Conservation (phyloP, 2,329 filamentous ascomycete species). For the Blastomyces emzantsi region DNA sequence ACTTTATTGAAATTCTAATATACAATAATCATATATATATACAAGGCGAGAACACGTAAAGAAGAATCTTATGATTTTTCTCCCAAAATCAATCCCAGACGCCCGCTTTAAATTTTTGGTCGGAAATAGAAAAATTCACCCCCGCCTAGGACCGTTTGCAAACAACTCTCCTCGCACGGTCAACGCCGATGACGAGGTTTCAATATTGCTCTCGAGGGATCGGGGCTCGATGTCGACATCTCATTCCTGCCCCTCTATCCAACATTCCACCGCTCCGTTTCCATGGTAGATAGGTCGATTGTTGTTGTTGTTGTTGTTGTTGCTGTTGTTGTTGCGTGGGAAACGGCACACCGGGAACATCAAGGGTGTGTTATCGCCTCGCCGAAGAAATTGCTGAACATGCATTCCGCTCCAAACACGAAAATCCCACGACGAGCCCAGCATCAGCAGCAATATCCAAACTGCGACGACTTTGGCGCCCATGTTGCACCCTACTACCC, state of each 20-base stretch:
- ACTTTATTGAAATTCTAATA: constrained; percentile 1
- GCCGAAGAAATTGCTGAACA: not conserved
- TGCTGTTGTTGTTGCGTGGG: no score
- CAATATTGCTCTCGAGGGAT: not conserved
- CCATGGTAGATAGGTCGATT: not conserved
- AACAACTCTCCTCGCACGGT: not conserved
- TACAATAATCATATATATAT: constrained; percentile 4
- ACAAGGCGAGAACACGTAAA: not conserved
- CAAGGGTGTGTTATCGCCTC: no score
- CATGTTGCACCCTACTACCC: not conserved
- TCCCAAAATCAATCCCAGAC: not conserved
- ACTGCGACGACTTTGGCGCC: not conserved
- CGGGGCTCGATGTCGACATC: not conserved
- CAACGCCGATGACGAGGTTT: not conserved
- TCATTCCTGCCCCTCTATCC: not conserved
- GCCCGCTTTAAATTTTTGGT: not conserved
- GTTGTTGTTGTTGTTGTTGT: not conserved
- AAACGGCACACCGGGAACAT: no score
- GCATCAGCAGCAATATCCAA: not conserved
- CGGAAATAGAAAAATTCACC: not conserved
- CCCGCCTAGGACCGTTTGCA: not conserved
- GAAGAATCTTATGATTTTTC: not conserved
- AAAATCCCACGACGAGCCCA: no score
- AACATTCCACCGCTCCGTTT: not conserved
- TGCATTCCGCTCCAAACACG: not conserved